phyloP scores from a whole-genome alignment of 495 filamentous ascomycete species.

The Monascus purpureus region DNA sequence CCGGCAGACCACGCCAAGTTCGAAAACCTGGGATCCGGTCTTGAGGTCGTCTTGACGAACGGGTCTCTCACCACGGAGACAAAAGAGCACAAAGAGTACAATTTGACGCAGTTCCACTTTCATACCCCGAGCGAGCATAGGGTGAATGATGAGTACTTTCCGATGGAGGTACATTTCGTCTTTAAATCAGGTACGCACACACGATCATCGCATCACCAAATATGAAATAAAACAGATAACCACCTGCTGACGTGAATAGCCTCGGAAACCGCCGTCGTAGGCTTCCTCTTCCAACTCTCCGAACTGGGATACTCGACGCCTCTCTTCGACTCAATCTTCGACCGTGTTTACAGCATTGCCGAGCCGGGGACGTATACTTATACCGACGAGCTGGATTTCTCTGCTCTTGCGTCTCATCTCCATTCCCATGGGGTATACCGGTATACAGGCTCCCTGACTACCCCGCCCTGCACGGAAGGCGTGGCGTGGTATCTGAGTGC shows the following conservation, averaged over 20 bases:
- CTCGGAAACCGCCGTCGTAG: constrained; percentile 40
- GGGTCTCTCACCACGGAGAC: constrained; percentile 24
- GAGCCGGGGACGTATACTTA: constrained; percentile 38
- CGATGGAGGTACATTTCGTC: constrained; percentile 55
- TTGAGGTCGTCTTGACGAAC: constrained; percentile 39
- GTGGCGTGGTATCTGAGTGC: constrained; percentile 44
- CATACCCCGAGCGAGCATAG: constrained; percentile 57
- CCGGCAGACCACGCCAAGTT: constrained; percentile 31
- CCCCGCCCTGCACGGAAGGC: constrained; percentile 52
- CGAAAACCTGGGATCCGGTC: constrained; percentile 45
- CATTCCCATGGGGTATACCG: constrained; percentile 34
- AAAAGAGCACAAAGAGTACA: constrained; percentile 32
- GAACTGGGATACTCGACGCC: constrained; percentile 24
- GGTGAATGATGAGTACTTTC: constrained; percentile 39
- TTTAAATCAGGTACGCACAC: too few relatives aligned
- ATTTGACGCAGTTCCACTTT: constrained; percentile 54
- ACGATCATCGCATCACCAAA: too few relatives aligned
- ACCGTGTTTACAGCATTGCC: constrained; percentile 35
- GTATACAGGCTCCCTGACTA: constrained; percentile 53
- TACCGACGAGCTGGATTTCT: constrained; percentile 43
- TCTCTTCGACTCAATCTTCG: constrained; percentile 40
- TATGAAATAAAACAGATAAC: too few relatives aligned
- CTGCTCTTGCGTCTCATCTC: constrained; percentile 34
- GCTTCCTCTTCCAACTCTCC: constrained; percentile 44
- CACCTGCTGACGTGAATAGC: too few relatives aligned